A percentile compares a stretch with the other conserved stretches of the same genome.
These are phyloP conservation scores for Blastocystis hominis DNA, from an alignment of 352 stramenopile species.

Conservation along the genomic window DNA sequence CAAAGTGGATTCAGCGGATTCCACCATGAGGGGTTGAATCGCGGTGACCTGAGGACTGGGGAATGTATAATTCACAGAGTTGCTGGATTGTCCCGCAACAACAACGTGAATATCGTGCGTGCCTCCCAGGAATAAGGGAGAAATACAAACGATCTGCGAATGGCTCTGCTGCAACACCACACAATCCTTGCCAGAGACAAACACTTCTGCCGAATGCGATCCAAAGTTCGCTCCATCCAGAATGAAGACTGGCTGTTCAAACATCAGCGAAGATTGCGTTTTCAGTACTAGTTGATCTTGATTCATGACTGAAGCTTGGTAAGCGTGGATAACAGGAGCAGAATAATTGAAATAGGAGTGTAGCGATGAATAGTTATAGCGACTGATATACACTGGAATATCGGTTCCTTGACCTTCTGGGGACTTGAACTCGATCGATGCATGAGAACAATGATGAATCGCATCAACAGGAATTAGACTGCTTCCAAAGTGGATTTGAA, in stretches of 20 bases:
- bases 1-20: neutral
- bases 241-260: neutral
- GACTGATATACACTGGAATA: neutral
- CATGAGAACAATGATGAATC: neutral
- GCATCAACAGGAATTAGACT: neutral
- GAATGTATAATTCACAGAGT: neutral
- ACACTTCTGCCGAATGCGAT: neutral
- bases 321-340: neutral
- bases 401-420: neutral
- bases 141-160: neutral
- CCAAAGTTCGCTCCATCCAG: neutral
- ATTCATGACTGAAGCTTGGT: neutral
- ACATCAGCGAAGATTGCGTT: neutral
- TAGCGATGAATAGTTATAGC: neutral
- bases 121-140: conserved; percentile 1
- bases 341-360: neutral
- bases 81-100: neutral
- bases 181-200: neutral
- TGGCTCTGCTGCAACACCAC: conserved; percentile 1
- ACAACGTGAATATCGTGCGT: neutral
- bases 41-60: neutral
- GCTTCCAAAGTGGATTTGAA: neutral
- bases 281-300: neutral
- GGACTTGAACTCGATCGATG: neutral
- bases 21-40: neutral